Conservation (phyloP, 2,329 filamentous ascomycete genomes). For the Botrytis tulipae region DNA sequence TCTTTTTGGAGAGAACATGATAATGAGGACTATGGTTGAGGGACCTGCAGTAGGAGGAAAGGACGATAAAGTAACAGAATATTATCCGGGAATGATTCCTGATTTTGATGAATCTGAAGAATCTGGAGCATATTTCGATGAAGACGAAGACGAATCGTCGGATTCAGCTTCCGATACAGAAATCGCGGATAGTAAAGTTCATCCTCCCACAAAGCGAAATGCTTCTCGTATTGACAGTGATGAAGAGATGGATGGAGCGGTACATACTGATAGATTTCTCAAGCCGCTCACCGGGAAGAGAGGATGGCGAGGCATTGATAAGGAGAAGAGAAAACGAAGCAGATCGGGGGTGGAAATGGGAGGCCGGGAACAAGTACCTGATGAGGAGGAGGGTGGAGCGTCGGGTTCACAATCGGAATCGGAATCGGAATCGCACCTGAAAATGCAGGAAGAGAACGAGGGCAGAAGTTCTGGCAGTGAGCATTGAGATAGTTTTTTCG, state of each 20-base stretch:
- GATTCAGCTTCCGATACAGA: not conserved
- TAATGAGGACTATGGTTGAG: slow-evolving; percentile 41
- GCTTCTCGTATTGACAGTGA: slow-evolving; percentile 43
- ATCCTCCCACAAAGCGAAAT: slow-evolving; percentile 24
- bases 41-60: slow-evolving; percentile 22
- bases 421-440: not conserved
- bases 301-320: slow-evolving; percentile 23
- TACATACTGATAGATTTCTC: slow-evolving; percentile 69
- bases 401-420: not conserved
- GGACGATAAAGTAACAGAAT: slow-evolving; percentile 25
- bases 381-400: not conserved
- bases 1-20: slow-evolving; percentile 72
- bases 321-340: slow-evolving; percentile 28
- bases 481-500: not conserved
- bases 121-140: not conserved
- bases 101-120: slow-evolving; percentile 22
- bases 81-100: slow-evolving; percentile 33
- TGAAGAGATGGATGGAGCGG: slow-evolving; percentile 56
- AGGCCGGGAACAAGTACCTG: not conserved
- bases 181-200: not conserved
- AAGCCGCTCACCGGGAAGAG: slow-evolving; percentile 45
- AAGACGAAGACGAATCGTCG: slow-evolving; percentile 7
- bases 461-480: not conserved
- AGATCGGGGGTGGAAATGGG: slow-evolving; percentile 35
- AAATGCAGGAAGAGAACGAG: not conserved